Conservation (phyloP, 2,329 filamentous ascomycete species). For the Pseudocercospora crystallina region DNA sequence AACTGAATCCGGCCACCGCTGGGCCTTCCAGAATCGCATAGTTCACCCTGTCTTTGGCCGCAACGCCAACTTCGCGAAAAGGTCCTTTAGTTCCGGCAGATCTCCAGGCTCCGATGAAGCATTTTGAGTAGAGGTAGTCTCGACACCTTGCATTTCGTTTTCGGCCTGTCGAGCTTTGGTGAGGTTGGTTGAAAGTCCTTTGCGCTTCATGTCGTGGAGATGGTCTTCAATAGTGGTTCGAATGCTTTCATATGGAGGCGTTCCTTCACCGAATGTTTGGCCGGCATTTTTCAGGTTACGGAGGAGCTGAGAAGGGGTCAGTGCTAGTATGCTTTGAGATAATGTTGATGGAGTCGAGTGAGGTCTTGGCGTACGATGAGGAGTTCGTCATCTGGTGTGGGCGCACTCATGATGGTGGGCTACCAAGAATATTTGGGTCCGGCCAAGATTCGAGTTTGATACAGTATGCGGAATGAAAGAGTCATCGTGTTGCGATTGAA, state of each 20-base stretch:
- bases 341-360: too few relatives aligned
- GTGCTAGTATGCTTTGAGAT: too few relatives aligned
- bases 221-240: conserved; percentile 34
- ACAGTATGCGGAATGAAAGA: too few relatives aligned
- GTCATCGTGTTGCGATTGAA: too few relatives aligned
- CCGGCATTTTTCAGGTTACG: conserved; percentile 37
- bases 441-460: too few relatives aligned
- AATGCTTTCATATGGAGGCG: conserved; percentile 33
- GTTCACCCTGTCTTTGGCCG: too few relatives aligned
- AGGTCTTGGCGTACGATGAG: conserved; percentile 16
- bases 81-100: conserved; percentile 4
- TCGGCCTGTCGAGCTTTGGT: conserved; percentile 12
- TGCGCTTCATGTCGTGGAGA: conserved; percentile 30
- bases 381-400: conserved; percentile 30
- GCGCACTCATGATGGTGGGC: not conserved
- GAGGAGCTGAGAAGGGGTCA: conserved; percentile 30
- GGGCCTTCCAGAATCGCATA: too few relatives aligned
- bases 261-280: conserved; percentile 37
- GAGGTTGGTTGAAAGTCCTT: conserved; percentile 29
- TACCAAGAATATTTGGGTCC: not conserved
- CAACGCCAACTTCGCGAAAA: not conserved
- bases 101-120: conserved; percentile 5
- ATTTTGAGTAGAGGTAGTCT: not conserved
- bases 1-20: too few relatives aligned
- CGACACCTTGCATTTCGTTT: conserved; percentile 3